These are phyloP conservation scores for Nidula microcarpa DNA, from an alignment of 768 basidiomycete genomes.

Conservation along the genomic window DNA sequence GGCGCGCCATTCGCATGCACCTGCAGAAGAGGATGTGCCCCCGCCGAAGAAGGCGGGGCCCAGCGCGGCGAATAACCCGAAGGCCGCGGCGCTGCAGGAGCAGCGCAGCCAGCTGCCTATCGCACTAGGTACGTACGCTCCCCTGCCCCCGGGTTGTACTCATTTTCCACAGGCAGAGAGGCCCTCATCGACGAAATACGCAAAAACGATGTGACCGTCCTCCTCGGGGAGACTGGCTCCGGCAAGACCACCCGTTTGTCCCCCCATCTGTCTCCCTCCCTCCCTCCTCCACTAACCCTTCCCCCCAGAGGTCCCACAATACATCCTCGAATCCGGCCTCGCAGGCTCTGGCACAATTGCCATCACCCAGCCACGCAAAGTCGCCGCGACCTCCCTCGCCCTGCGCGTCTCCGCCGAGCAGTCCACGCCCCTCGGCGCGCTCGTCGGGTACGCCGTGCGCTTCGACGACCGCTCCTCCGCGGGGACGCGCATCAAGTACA, in stretches of 20 bases:
- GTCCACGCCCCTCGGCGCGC: constrained; percentile 61
- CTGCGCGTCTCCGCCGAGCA: constrained; percentile 86
- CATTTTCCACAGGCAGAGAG: constrained; percentile 56
- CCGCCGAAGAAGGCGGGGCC: constrained; percentile 10
- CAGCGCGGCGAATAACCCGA: constrained; percentile 16
- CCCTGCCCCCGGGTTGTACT: background rate
- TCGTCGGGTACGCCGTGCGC: constrained; percentile 93
- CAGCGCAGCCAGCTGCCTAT: constrained; percentile 76
- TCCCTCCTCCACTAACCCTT: constrained; percentile 1
- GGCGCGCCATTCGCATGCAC: constrained; percentile 17
- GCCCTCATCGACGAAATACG: constrained; percentile 70
- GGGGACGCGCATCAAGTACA: constrained; percentile 87
- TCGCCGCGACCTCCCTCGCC: constrained; percentile 95
- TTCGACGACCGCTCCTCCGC: constrained; percentile 81
- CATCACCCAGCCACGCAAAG: constrained; percentile 92
- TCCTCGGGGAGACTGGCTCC: constrained; percentile 96
- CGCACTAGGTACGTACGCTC: constrained; percentile 53
- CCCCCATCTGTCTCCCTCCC: background rate
- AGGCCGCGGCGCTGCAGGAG: constrained; percentile 45
- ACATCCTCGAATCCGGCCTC: constrained; percentile 80
- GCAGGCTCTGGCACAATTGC: constrained; percentile 75
- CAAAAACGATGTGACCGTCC: constrained; percentile 79
- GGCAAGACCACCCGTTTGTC: constrained; percentile 97
- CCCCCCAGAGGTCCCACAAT: constrained; percentile 90
- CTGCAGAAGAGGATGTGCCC: background rate